Percentiles rank a stretch among this genome's conserved stretches.
Evolutionary conservation across 208 protist genomes (phyloP).

Genomic region (Vickermania ingenoplastis): DNA sequence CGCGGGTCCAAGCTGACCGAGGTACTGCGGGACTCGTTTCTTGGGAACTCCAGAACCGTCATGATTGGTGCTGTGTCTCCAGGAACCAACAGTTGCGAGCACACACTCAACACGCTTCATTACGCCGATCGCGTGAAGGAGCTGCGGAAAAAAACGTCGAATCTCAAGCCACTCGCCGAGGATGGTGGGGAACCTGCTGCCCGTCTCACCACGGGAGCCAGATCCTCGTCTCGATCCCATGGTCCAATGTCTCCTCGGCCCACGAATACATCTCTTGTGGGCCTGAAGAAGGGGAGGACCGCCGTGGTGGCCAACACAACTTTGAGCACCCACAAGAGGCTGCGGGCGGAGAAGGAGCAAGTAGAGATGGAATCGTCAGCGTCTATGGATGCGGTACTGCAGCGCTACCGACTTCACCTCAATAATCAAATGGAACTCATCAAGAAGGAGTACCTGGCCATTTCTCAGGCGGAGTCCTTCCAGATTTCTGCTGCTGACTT

Average conservation of each 20-base stretch:
- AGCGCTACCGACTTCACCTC: slow-evolving; percentile 31
- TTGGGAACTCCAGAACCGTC: slow-evolving; percentile 89
- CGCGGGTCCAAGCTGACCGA: slow-evolving; percentile 90
- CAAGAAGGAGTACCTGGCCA: slow-evolving; percentile 49
- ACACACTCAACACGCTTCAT: slow-evolving; percentile 74
- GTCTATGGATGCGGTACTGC: slow-evolving; percentile 12
- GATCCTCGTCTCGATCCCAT: background rate
- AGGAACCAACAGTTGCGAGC: slow-evolving; percentile 56
- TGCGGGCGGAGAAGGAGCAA: background rate
- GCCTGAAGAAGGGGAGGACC: background rate
- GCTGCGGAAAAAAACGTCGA: slow-evolving; percentile 47
- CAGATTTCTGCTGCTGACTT: slow-evolving; percentile 22
- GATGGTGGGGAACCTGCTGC: slow-evolving; percentile 11
- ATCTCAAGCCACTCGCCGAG: slow-evolving; percentile 14
- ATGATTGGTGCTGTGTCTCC: slow-evolving; percentile 91
- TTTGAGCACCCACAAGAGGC: background rate
- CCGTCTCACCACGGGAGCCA: background rate
- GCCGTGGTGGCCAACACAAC: background rate
- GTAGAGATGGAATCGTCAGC: slow-evolving; percentile 15
- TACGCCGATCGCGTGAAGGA: slow-evolving; percentile 89
- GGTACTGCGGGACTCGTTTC: slow-evolving; percentile 79
- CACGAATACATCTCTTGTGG: background rate
- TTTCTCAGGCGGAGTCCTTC: slow-evolving; percentile 42
- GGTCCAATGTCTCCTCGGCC: background rate
- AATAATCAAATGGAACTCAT: slow-evolving; percentile 43